These are phyloP conservation scores for Fusarium sp. DNA, from an alignment of 2,329 filamentous ascomycete species.

Conservation along the genomic window DNA sequence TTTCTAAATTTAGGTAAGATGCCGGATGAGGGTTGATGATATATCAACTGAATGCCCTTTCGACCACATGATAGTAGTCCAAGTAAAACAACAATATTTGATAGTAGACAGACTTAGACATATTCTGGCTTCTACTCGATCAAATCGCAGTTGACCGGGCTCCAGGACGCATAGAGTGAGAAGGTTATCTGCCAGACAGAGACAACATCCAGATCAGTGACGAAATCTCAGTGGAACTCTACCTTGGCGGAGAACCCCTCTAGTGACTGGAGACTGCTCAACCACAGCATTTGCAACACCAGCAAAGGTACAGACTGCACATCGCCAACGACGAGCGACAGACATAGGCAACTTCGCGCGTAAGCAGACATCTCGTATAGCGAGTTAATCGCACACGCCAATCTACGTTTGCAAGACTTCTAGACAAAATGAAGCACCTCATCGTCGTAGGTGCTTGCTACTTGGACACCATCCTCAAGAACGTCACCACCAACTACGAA, in stretches of 20 bases:
- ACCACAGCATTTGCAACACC: slow-evolving; percentile 3
- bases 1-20: too few species aligned
- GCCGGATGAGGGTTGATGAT: too few species aligned
- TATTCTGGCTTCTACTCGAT: too few species aligned
- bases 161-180: too few species aligned
- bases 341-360: background rate
- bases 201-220: slow-evolving; percentile 12
- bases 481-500: slow-evolving; percentile 51
- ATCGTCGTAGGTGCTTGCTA: slow-evolving; percentile 78
- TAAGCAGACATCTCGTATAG: background rate
- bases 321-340: slow-evolving; percentile 5
- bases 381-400: background rate
- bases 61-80: too few species aligned
- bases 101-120: too few species aligned
- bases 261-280: background rate
- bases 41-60: too few species aligned
- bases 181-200: background rate
- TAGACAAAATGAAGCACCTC: slow-evolving; percentile 66
- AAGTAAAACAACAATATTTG: too few species aligned
- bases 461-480: slow-evolving; percentile 79
- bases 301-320: background rate
- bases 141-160: too few species aligned
- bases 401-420: background rate
- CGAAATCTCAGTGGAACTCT: slow-evolving; percentile 34
- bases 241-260: slow-evolving; percentile 16